Evolutionary conservation across 768 basidiomycete species (phyloP), one percentile per base, ranked within the genome.

Genomic region (Boletus bicolor): DNA sequence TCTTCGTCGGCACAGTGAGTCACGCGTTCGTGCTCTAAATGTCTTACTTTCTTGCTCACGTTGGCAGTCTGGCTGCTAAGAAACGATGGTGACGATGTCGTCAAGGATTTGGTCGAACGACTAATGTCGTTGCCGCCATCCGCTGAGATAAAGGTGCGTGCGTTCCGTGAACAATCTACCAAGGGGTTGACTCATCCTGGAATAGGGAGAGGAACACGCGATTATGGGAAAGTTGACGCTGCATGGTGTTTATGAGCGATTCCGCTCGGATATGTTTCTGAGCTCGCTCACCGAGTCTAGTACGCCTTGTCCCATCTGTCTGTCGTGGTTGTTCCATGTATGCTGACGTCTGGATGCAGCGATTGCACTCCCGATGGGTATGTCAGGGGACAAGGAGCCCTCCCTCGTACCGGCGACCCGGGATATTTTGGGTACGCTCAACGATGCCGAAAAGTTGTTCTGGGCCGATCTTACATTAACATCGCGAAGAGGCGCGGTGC

Each of bases 201-300:
- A 14, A 35, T 54, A 94, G 89, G 85, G 86, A 10, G 87, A 91
- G 65, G 85, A 91, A 65, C 82, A 83, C 61, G 78, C 81, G 4
- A 73, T 97, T 0, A 78, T 91, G 65, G 94, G 87, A 0, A 86
- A 82, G 59, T 73, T 96, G n/a, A 85, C 84, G 1, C 72, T 98
- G 30, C 84, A 90, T 50, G 82, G 86, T 28, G 89, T 88, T 1
- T 86, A 94, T 61, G 79, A 80, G 37, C 84, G 84, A 7, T 92
- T 96, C 76, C 82, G 83, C 34, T 79, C 83, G 0, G 94, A 98
- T 67, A 89, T 97, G 76, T 90, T 94, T 68, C 76, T 97, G 55
- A 93, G 87, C 65, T 94, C 94, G 17, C 74, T 98, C 24, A 82
- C 87, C 0, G 96, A 98, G 68, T 96, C 96, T 1, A 86, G 94